Conservation (phyloP, 257 asterid genomes). For the Galeopsis tetrahit region DNA sequence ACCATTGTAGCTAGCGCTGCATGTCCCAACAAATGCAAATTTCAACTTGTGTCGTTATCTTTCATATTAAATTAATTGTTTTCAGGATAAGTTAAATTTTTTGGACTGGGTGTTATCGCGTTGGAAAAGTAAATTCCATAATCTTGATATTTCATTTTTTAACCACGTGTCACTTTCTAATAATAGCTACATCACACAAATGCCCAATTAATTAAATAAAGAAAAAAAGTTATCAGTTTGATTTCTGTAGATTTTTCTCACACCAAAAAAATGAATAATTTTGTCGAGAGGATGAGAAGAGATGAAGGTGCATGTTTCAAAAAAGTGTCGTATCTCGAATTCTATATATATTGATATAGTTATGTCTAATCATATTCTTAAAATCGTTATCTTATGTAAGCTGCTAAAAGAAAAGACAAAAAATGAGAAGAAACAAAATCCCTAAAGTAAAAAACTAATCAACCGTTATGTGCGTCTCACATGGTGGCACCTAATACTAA, state of each 20-base stretch:
- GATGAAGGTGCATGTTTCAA: slow-evolving; percentile 31
- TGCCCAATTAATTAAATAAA: background rate
- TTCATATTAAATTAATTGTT: background rate
- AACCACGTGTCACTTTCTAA: slow-evolving; percentile 22
- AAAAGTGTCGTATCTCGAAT: slow-evolving; percentile 20
- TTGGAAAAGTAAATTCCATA: slow-evolving; percentile 32
- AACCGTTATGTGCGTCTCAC: slow-evolving; percentile 45
- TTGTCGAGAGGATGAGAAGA: slow-evolving; percentile 29
- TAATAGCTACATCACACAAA: slow-evolving; percentile 2
- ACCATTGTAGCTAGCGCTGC: background rate
- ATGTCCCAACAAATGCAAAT: slow-evolving; percentile 11
- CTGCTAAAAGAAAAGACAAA: slow-evolving; percentile 45
- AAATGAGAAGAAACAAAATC: slow-evolving; percentile 42
- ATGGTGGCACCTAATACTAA: slow-evolving; percentile 41
- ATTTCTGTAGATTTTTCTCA: no score
- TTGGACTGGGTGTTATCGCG: slow-evolving; percentile 26
- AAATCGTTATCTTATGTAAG: slow-evolving; percentile 33
- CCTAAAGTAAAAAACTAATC: slow-evolving; percentile 36
- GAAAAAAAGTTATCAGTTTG: no score
- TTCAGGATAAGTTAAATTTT: slow-evolving; percentile 19
- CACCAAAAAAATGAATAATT: background rate
- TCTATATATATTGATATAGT: slow-evolving; percentile 10
- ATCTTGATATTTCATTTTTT: background rate
- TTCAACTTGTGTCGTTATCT: slow-evolving; percentile 36
- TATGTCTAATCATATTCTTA: slow-evolving; percentile 30